phyloP scores from a whole-genome alignment of 306 rosid species.

The Glycine tomentella region DNA sequence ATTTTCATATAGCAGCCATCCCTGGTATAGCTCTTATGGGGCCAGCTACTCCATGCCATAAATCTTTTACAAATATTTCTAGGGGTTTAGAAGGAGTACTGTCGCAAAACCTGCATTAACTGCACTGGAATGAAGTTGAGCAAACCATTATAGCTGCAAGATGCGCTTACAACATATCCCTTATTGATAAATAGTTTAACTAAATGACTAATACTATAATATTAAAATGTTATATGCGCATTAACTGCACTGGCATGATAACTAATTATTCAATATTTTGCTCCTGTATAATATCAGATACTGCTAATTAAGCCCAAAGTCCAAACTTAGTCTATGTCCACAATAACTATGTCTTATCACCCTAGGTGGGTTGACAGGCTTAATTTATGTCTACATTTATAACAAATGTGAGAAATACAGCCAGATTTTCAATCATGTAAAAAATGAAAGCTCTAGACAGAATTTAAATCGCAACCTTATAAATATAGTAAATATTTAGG shows the following conservation, averaged over 20 bases:
- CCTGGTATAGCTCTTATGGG: not conserved
- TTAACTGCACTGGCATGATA: not conserved
- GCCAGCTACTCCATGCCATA: not conserved
- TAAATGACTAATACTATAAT: not conserved
- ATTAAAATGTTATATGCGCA: not conserved
- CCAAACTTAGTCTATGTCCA: conserved; percentile 9
- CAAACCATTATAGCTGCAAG: not conserved
- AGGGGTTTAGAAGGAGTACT: no score
- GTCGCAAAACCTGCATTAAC: not conserved
- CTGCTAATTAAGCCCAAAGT: conserved; percentile 4
- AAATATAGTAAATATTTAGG: not conserved
- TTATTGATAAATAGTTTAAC: not conserved
- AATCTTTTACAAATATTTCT: not conserved
- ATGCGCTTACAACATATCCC: not conserved
- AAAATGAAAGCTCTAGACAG: not conserved
- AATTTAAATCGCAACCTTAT: not conserved
- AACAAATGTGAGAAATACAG: not conserved
- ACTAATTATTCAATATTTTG: not conserved
- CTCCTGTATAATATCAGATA: not conserved
- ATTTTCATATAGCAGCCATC: not conserved
- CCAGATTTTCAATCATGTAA: not conserved
- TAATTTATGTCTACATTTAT: not conserved
- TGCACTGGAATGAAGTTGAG: not conserved
- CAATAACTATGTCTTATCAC: not conserved
- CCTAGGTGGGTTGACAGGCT: not conserved